Evolutionary conservation across 108 stramenopile species (phyloP).

Genomic region (Fistulifera solaris): DNA sequence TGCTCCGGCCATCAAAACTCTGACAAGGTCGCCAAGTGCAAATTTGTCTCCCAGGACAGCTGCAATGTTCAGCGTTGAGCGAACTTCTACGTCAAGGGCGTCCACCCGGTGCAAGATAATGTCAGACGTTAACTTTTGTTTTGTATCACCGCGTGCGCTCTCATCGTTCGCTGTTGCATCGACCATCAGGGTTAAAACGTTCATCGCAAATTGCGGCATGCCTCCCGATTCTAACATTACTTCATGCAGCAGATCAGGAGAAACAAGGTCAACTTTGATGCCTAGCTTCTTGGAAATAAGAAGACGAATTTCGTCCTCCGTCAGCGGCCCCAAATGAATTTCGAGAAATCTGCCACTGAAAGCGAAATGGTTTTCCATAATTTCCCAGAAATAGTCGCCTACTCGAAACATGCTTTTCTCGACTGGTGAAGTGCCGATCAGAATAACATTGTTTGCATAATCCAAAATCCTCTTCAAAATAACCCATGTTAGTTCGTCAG

Average conservation of each 20-base stretch:
- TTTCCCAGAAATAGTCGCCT: constrained; percentile 34
- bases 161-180: constrained; percentile 6
- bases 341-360: constrained; percentile 23
- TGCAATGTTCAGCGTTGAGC: constrained; percentile 46
- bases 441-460: constrained; percentile 39
- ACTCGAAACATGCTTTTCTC: constrained; percentile 7
- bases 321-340: constrained; percentile 35
- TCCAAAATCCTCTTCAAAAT: constrained; percentile 39
- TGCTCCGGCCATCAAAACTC: constrained; percentile 29
- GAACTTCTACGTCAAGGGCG: constrained; percentile 34
- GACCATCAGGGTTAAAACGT: constrained; percentile 27
- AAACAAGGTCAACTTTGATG: constrained; percentile 24
- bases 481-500: constrained; percentile 62
- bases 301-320: constrained; percentile 30
- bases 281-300: constrained; percentile 37
- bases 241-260: constrained; percentile 28
- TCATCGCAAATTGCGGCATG: constrained; percentile 55
- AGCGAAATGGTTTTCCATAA: constrained; percentile 17
- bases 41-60: constrained; percentile 52
- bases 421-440: constrained; percentile 23
- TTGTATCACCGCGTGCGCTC: not conserved
- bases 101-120: constrained; percentile 51
- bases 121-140: constrained; percentile 21
- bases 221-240: constrained; percentile 45
- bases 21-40: constrained; percentile 28